Conservation (phyloP, 495 filamentous ascomycete genomes). For the Oidiodendron maius region DNA sequence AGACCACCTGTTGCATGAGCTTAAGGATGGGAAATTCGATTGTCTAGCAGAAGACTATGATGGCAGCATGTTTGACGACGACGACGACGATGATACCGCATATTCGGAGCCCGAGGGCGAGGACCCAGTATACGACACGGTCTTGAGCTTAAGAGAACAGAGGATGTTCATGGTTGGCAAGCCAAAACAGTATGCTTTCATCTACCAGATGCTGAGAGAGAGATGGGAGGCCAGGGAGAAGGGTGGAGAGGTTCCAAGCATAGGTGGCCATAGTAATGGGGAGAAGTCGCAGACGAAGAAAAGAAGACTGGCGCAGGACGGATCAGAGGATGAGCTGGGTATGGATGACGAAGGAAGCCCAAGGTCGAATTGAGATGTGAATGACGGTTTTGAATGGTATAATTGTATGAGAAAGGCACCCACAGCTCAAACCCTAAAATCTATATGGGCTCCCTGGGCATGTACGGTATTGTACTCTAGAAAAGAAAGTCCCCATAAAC, state of each 20-base stretch:
- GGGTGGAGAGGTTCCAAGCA: background rate
- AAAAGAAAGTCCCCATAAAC: too few relatives aligned
- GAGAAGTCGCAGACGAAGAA: constrained; percentile 4
- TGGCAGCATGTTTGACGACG: too few relatives aligned
- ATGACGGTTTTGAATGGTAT: too few relatives aligned
- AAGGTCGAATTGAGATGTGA: too few relatives aligned
- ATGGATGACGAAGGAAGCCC: background rate
- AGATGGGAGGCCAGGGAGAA: constrained; percentile 34
- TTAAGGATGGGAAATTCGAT: constrained; percentile 65
- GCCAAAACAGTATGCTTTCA: constrained; percentile 74
- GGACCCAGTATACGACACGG: constrained; percentile 54
- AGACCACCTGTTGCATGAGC: constrained; percentile 76
- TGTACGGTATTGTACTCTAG: too few relatives aligned
- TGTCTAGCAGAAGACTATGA: constrained; percentile 13
- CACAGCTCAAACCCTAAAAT: too few relatives aligned
- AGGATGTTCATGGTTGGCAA: constrained; percentile 93
- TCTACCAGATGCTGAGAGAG: constrained; percentile 79
- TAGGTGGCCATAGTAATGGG: background rate
- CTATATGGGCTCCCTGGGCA: too few relatives aligned
- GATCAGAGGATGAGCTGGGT: background rate
- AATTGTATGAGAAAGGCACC: too few relatives aligned
- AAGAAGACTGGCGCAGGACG: background rate
- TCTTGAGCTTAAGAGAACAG: constrained; percentile 77
- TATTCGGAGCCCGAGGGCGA: background rate
- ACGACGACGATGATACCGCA: background rate